Conservation (phyloP, 768 basidiomycete genomes). For the Crassisporium funariophilum region DNA sequence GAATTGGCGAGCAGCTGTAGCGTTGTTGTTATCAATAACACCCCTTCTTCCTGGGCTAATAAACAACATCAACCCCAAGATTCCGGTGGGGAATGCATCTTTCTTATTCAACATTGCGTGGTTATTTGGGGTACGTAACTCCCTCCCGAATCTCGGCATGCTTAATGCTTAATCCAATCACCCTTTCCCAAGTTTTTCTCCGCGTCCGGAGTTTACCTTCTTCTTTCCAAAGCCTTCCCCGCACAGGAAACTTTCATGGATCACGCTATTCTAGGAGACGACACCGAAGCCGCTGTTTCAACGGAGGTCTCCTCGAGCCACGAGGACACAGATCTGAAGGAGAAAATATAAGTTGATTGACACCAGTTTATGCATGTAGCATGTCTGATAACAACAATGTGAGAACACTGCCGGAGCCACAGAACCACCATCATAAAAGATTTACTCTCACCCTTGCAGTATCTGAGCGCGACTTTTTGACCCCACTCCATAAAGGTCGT, state of each 20-base stretch:
- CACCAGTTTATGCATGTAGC: too few relatives aligned
- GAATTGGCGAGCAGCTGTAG: conserved; percentile 82
- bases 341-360: too few relatives aligned
- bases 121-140: conserved; percentile 65
- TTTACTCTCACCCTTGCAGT: too few relatives aligned
- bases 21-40: conserved; percentile 66
- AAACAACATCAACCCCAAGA: conserved; percentile 65
- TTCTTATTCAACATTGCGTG: conserved; percentile 73
- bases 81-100: conserved; percentile 59
- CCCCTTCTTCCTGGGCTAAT: conserved; percentile 80
- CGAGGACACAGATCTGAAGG: conserved; percentile 2
- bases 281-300: conserved; percentile 11
- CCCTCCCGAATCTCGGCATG: not conserved
- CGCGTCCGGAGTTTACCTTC: conserved; percentile 36
- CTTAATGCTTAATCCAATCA: not conserved
- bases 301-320: conserved; percentile 13
- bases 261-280: conserved; percentile 32
- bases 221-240: conserved; percentile 41
- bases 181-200: conserved; percentile 39
- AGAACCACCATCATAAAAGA: too few relatives aligned
- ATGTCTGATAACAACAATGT: too few relatives aligned
- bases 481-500: too few relatives aligned
- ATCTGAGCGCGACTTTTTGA: too few relatives aligned
- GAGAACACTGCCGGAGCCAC: too few relatives aligned
- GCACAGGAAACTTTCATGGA: conserved; percentile 45